Conservation (phyloP, 2,329 filamentous ascomycete species). For the Apiospora aurea region DNA sequence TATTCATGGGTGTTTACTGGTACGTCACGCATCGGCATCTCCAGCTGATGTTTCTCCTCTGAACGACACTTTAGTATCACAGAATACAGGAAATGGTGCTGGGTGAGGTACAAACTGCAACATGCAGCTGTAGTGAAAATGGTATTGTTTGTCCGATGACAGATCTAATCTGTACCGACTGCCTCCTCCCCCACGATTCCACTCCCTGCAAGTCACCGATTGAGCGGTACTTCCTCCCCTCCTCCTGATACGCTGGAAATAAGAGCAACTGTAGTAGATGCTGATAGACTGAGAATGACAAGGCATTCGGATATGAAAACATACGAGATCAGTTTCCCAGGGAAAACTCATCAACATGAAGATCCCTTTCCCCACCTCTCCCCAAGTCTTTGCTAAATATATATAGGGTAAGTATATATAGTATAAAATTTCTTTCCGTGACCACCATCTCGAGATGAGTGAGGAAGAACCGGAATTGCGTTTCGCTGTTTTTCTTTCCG, state of each 20-base stretch:
- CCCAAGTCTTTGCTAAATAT: conserved; percentile 19
- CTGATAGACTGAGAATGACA: not conserved
- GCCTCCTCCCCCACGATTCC: not conserved
- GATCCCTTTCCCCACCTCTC: not conserved
- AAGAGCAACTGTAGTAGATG: not conserved
- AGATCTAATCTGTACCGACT: not conserved
- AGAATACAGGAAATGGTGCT: not conserved
- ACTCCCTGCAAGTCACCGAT: not conserved
- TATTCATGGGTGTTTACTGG: not conserved
- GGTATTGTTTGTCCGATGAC: not conserved
- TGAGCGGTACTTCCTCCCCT: not conserved
- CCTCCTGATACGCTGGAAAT: not conserved
- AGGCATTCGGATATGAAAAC: conserved; percentile 7
- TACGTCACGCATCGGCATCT: not conserved
- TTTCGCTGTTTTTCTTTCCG: not conserved
- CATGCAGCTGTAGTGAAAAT: conserved; percentile 1
- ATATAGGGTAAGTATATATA: not conserved
- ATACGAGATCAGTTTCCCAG: conserved; percentile 17
- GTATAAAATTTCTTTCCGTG: not conserved
- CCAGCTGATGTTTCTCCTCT: not conserved
- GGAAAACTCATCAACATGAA: conserved; percentile 21
- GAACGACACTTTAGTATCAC: not conserved
- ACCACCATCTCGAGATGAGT: not conserved
- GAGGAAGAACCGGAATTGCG: not conserved
- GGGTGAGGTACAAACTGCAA: not conserved